Base-by-base conservation (phyloP, 2,329 filamentous ascomycete genomes). In the Grosmannia serpens region DNA sequence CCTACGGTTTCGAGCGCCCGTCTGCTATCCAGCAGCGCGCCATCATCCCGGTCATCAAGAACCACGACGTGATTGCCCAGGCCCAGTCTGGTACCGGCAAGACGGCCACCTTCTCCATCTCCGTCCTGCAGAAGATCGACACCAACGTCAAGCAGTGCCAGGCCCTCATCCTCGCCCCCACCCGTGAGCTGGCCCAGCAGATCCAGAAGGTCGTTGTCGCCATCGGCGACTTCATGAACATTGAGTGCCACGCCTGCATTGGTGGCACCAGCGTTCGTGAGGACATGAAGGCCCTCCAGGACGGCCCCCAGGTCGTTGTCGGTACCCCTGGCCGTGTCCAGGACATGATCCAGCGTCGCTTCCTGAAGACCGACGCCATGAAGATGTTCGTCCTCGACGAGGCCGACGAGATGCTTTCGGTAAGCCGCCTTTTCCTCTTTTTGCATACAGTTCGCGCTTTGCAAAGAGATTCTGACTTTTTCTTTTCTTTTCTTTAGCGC, bases 321-420 rank as follows among this genome's bases (percentile, higher is more conserved):
- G 94, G 95, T 73, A 99, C 95, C 61, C 94, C 94, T 67, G 94
- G 94, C 68, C 95, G 95, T 87, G 94, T 99, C 68, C 89, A 95
- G 54, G 94, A 99, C 80, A 97, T 99, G 95, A 99, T 99, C 74
- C 91, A 96, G 79, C 91, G 94, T 67, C 91, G 92, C 68, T 89
- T 95, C 78, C 84, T 99, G 69, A 94, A 92, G 83, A 99, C 94
- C 71, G 91, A 96, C 75, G 81, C 84, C 77, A 96, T 99, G 85
- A 99, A 99, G 87, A 96, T 97, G 89, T 95, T 99, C 76, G 91
- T 99, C 69, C 89, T 99, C 68, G 94, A 99, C 73, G 94, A 99
- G 82, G 94, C 94, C 70, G 94, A 99, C 74, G 94, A 99, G 80
- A 96, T 99, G 89, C 85, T 99, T 80, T 95, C 90, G 73, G 84